A percentile compares a stretch with the other conserved stretches of the same genome.
Evolutionary conservation across 2,329 filamentous ascomycete genomes (phyloP).

Genomic region (Talaromyces verruculosus): DNA sequence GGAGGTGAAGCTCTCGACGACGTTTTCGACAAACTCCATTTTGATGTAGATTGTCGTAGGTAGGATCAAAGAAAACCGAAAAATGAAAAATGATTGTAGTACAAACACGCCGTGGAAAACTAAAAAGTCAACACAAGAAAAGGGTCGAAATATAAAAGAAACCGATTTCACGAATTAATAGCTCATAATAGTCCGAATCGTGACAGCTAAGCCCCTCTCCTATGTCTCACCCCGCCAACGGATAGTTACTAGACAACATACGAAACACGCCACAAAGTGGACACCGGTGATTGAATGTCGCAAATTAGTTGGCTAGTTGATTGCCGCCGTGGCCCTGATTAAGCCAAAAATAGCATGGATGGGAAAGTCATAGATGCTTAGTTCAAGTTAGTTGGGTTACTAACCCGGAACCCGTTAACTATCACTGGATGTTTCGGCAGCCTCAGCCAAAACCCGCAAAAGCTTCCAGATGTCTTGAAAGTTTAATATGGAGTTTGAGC

Average conservation of each 20-base stretch:
- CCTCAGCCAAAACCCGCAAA: neutral
- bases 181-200: neutral
- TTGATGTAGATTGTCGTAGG: neutral
- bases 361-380: neutral
- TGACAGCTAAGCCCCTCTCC: conserved; percentile 8
- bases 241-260: neutral
- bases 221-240: neutral
- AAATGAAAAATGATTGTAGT: neutral
- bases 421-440: neutral
- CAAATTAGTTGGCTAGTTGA: neutral
- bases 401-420: neutral
- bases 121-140: neutral
- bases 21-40: conserved; percentile 34
- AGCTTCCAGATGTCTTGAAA: no score
- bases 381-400: neutral
- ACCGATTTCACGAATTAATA: neutral
- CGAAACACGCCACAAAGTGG: conserved; percentile 1
- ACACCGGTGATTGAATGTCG: neutral
- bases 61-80: neutral
- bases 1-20: conserved; percentile 27
- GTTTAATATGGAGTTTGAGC: no score
- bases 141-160: neutral
- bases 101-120: neutral
- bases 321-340: neutral
- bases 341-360: conserved; percentile 1